Conservation (phyloP, 2,329 filamentous ascomycete genomes). For the Plenodomus tracheiphilus region DNA sequence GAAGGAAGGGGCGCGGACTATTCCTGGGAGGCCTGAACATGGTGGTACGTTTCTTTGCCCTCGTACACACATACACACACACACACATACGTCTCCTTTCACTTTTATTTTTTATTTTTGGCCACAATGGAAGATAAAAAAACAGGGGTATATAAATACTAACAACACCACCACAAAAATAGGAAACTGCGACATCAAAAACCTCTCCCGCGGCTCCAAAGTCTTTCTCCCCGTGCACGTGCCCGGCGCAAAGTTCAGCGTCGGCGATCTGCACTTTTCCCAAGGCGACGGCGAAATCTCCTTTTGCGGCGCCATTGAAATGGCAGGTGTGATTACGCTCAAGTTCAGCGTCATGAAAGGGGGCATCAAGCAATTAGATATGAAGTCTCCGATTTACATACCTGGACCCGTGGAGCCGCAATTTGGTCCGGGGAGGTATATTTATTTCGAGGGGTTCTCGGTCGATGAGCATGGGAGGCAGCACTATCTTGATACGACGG, state of each 20-base stretch:
- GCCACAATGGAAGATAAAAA: too few relatives aligned
- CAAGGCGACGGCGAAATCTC: slow-evolving; percentile 91
- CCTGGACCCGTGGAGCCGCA: slow-evolving; percentile 87
- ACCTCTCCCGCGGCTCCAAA: slow-evolving; percentile 75
- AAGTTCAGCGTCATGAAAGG: slow-evolving; percentile 87
- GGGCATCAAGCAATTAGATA: slow-evolving; percentile 71
- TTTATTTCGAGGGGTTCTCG: slow-evolving; percentile 88
- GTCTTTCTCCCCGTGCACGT: slow-evolving; percentile 90
- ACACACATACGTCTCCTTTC: too few relatives aligned
- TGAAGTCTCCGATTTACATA: slow-evolving; percentile 83
- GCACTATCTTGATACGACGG: slow-evolving; percentile 82
- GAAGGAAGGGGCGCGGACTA: slow-evolving; percentile 78
- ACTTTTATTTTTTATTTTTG: too few relatives aligned
- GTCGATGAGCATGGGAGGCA: slow-evolving; percentile 89
- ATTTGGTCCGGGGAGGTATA: slow-evolving; percentile 78
- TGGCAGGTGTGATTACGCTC: slow-evolving; percentile 88
- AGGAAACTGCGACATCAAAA: slow-evolving; percentile 85
- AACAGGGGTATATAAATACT: too few relatives aligned
- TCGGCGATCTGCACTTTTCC: slow-evolving; percentile 85
- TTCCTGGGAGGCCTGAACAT: slow-evolving; percentile 82
- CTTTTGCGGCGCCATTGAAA: slow-evolving; percentile 79
- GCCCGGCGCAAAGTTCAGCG: slow-evolving; percentile 82
- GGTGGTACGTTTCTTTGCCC: too few relatives aligned
- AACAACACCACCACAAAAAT: background rate
- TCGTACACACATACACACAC: too few relatives aligned